phyloP scores from a whole-genome alignment of 2,329 filamentous ascomycete species.

The Dactylellina haptotyla region DNA sequence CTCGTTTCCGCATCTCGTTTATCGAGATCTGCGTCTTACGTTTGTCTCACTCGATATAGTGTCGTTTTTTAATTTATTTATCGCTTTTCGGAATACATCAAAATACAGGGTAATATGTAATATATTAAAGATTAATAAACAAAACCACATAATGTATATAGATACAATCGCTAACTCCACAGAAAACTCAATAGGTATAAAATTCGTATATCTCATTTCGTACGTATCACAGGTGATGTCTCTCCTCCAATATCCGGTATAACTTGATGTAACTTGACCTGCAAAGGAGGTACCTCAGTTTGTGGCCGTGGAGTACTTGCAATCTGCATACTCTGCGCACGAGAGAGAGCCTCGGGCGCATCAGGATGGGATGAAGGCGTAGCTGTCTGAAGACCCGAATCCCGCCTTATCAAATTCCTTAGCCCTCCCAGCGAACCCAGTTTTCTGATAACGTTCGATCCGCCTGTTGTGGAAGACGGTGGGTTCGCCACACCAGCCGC shows the following conservation, averaged over 20 bases:
- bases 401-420: not conserved
- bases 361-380: not conserved
- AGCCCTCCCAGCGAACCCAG: conserved; percentile 10
- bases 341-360: not conserved
- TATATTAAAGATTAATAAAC: not conserved
- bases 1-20: no score
- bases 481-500: not conserved
- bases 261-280: conserved; percentile 33
- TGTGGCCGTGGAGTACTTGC: not conserved
- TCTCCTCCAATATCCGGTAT: conserved; percentile 42
- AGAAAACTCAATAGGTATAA: not conserved
- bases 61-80: no score
- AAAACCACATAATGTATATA: not conserved
- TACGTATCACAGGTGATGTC: conserved; percentile 30
- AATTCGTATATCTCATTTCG: not conserved
- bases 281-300: conserved; percentile 8
- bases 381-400: not conserved
- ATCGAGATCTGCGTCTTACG: no score
- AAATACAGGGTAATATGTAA: no score
- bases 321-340: not conserved
- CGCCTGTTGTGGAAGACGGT: not conserved
- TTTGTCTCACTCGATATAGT: no score
- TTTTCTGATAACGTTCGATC: not conserved
- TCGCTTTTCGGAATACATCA: no score
- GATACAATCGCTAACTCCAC: not conserved